Percentiles rank a stretch among this genome's conserved stretches.
These are phyloP conservation scores for Trichophyton equinum DNA, from an alignment of 2,329 filamentous ascomycete genomes.

Conservation along the genomic window DNA sequence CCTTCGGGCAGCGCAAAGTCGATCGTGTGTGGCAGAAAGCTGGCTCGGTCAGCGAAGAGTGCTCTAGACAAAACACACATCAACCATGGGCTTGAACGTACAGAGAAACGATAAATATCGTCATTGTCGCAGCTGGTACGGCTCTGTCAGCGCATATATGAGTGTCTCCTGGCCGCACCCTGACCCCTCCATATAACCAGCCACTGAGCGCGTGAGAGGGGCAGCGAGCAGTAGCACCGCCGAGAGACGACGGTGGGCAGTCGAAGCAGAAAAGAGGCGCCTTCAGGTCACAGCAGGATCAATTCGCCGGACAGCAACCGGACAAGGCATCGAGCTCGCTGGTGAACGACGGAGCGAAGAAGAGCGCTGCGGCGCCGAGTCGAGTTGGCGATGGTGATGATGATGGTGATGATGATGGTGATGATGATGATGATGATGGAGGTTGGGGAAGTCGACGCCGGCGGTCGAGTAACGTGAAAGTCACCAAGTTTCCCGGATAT, in stretches of 20 bases:
- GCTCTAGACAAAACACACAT: conserved; percentile 20
- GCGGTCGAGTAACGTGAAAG: neutral
- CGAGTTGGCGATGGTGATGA: neutral
- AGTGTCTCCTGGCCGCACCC: neutral
- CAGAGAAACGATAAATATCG: conserved; percentile 49
- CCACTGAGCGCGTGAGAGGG: no score
- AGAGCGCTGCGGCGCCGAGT: neutral
- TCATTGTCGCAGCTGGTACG: conserved; percentile 32
- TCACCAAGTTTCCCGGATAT: neutral
- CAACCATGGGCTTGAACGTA: conserved; percentile 38
- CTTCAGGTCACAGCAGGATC: neutral
- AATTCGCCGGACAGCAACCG: neutral
- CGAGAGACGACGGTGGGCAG: neutral
- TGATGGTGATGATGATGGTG: neutral
- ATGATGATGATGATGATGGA: no score
- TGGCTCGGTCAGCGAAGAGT: conserved; percentile 26
- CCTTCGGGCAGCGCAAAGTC: conserved; percentile 55
- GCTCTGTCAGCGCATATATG: neutral
- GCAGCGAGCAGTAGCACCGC: neutral
- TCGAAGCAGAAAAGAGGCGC: neutral
- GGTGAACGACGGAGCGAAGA: neutral
- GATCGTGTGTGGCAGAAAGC: conserved; percentile 84
- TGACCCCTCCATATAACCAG: conserved; percentile 1
- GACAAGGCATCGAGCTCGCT: neutral
- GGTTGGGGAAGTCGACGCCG: neutral